Percentiles rank a stretch among this genome's conserved stretches.
Conservation (phyloP, 805 yeast genomes). For the Hanseniaspora clermontiae region DNA sequence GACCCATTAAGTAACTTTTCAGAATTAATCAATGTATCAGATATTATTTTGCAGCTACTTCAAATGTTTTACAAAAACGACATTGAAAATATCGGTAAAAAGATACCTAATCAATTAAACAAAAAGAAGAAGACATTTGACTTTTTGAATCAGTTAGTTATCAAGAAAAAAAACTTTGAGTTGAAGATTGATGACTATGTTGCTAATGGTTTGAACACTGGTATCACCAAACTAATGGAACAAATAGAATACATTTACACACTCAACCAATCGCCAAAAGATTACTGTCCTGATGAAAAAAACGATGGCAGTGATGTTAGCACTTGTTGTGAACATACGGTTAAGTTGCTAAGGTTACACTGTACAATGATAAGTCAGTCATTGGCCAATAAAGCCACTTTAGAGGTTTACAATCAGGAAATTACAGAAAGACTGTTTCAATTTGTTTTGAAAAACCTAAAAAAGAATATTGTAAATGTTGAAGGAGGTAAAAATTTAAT, state of each 20-base stretch:
- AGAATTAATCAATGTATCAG: slow-evolving; percentile 86
- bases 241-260: slow-evolving; percentile 57
- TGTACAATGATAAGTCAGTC: slow-evolving; percentile 54
- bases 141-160: slow-evolving; percentile 63
- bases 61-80: slow-evolving; percentile 85
- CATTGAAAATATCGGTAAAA: slow-evolving; percentile 34
- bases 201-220: slow-evolving; percentile 86
- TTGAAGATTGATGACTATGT: slow-evolving; percentile 72
- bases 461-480: slow-evolving; percentile 57
- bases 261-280: slow-evolving; percentile 45
- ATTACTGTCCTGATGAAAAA: slow-evolving; percentile 40
- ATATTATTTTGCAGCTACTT: slow-evolving; percentile 80
- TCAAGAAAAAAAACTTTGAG: slow-evolving; percentile 71
- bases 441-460: slow-evolving; percentile 61
- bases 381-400: slow-evolving; percentile 72
- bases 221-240: slow-evolving; percentile 74
- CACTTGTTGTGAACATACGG: slow-evolving; percentile 50
- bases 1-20: slow-evolving; percentile 80
- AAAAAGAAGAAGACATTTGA: slow-evolving; percentile 44
- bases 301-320: slow-evolving; percentile 37
- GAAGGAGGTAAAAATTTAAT: slow-evolving; percentile 75
- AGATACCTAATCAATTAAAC: slow-evolving; percentile 37
- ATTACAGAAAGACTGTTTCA: slow-evolving; percentile 77
- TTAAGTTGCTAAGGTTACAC: slow-evolving; percentile 54
- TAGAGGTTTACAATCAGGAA: slow-evolving; percentile 90